A percentile compares a stretch with the other conserved stretches of the same genome.
Conservation (phyloP, 768 basidiomycete genomes). For the Lyophyllum decastes region DNA sequence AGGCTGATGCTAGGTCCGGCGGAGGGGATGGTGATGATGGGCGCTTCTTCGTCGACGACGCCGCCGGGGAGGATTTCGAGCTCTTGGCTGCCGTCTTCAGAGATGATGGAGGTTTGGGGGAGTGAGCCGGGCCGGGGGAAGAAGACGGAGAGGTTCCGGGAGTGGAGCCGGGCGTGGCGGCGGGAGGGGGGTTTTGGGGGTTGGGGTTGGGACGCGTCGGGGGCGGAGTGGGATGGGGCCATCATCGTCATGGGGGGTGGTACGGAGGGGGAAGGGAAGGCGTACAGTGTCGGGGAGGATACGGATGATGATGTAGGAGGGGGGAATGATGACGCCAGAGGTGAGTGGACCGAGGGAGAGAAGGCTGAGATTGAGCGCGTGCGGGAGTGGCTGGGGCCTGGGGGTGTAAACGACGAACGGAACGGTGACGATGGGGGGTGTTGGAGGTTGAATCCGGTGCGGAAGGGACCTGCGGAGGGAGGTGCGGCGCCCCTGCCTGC, state of each 20-base stretch:
- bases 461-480: slow-evolving; percentile 31
- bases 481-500: slow-evolving; percentile 21
- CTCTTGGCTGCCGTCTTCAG: slow-evolving; percentile 67
- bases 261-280: slow-evolving; percentile 2
- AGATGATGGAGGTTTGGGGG: slow-evolving; percentile 59
- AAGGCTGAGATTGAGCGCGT: slow-evolving; percentile 55
- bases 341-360: slow-evolving; percentile 50
- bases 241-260: no score
- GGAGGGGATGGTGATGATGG: slow-evolving; percentile 47
- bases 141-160: slow-evolving; percentile 88
- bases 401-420: slow-evolving; percentile 30
- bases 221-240: slow-evolving; percentile 24
- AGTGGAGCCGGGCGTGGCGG: slow-evolving; percentile 78
- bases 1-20: slow-evolving; percentile 40
- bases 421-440: slow-evolving; percentile 28
- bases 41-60: slow-evolving; percentile 42
- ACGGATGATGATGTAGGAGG: slow-evolving; percentile 17
- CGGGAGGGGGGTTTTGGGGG: slow-evolving; percentile 17
- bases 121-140: slow-evolving; percentile 80
- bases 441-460: slow-evolving; percentile 28
- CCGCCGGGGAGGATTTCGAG: slow-evolving; percentile 42
- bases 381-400: slow-evolving; percentile 37
- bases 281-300: slow-evolving; percentile 16
- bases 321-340: slow-evolving; percentile 40
- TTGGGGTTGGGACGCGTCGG: slow-evolving; percentile 16